Base-by-base conservation (phyloP, 805 yeast species). In the Yamadazyma laniorum region DNA sequence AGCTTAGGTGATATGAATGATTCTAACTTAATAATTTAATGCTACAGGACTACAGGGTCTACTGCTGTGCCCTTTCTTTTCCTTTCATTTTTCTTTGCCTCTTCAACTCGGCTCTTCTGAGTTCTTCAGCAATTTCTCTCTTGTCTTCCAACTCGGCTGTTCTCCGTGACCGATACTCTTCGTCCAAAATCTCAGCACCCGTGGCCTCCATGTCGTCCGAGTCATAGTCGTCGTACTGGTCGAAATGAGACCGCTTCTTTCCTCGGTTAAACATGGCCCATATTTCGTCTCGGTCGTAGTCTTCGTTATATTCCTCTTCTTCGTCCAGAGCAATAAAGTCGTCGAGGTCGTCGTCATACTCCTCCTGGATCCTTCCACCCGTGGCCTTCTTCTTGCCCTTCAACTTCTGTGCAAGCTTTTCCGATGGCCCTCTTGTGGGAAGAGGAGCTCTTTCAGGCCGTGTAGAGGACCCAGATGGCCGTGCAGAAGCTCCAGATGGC, bases 151-250 rank as follows among this genome's bases (percentile, higher is more conserved):
- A 45, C 48, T 76, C 73, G 0, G 95, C 99, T 38, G 72, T 74
- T 34, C 72, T 72, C 25, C 79, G 68, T 9, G 96, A 82, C 23
- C 75, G 53, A 44, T 67, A 75, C 60, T 91, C 99, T 53, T 91
- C 99, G 40, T 78, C 85, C 29, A 88, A 64, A 17, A 93, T 79
- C 46, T 91, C 97, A 18, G 81, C 81, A 18, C 96, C 97, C 1
- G 93, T 83, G 3, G 96, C 96, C 56, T 91, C 98, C 97, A 93
- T 91, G 52, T 86, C 88, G 41, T 74, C 80, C 22, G 74, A 75
- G 6, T 64, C 64, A 37, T 58, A 57, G 28, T 53, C 59, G 43
- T 75, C 72, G 38, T 71, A 75, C 17, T 19, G 29, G 25, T 62
- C 60, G 44, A 67, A 72, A 29, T 69, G 60, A 0, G 65, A 50